phyloP scores from a whole-genome alignment of 345 rosid species.

The Litchi chinensis region DNA sequence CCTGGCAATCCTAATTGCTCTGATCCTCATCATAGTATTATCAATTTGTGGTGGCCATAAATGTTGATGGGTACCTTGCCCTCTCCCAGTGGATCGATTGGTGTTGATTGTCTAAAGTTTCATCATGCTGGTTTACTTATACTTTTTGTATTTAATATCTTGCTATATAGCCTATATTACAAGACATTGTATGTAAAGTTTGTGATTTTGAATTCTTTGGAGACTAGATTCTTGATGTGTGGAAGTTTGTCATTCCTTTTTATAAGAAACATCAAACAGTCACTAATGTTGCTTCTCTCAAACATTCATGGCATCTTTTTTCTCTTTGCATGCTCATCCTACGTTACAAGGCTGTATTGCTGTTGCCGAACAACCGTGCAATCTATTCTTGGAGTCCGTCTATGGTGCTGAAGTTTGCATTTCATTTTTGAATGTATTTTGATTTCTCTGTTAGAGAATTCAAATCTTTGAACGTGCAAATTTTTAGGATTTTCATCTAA shows the following conservation, averaged over 20 bases:
- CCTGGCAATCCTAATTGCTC: conserved; percentile 52
- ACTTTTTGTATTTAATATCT: conserved; percentile 3
- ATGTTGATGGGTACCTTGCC: conserved; percentile 28
- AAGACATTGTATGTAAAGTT: conserved; percentile 40
- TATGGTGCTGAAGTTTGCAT: not conserved
- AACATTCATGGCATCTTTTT: not conserved
- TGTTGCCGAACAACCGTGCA: not conserved
- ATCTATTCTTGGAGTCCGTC: too few relatives aligned
- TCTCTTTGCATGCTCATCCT: too few relatives aligned
- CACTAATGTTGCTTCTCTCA: not conserved
- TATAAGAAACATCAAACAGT: not conserved
- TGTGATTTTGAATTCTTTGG: conserved; percentile 27
- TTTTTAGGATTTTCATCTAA: too few relatives aligned
- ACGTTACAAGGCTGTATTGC: not conserved
- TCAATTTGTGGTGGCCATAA: conserved; percentile 45
- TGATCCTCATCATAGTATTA: conserved; percentile 63
- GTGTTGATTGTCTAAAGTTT: not conserved
- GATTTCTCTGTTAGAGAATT: too few relatives aligned
- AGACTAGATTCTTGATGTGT: conserved; percentile 22
- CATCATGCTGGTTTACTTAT: not conserved
- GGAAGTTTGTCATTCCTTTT: conserved; percentile 24
- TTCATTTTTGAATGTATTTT: not conserved
- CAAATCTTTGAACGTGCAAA: too few relatives aligned
- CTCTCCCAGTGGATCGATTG: too few relatives aligned
- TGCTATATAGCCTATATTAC: conserved; percentile 15